phyloP scores from a whole-genome alignment of 2,329 filamentous ascomycete species.

The Aspergillus fumigatiaffinis region DNA sequence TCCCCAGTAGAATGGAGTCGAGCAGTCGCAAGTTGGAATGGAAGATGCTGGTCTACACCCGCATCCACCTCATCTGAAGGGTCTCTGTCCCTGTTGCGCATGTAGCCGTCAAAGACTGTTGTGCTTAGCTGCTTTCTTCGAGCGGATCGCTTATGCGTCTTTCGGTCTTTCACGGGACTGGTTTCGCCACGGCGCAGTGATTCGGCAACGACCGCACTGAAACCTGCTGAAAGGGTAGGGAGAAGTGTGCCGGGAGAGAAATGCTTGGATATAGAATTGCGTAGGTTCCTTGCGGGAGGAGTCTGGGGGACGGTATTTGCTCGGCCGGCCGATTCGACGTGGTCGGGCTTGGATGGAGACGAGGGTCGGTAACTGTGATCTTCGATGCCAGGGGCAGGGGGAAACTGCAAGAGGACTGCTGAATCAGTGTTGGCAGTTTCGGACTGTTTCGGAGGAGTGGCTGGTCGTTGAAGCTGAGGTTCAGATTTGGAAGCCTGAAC shows the following conservation, averaged over 20 bases:
- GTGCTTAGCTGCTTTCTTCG: slow-evolving; percentile 28
- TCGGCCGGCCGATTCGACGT: slow-evolving; percentile 20
- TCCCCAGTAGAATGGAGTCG: slow-evolving; percentile 26
- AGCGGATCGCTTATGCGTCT: slow-evolving; percentile 20
- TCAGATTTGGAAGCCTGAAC: slow-evolving; percentile 19
- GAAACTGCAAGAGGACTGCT: slow-evolving; percentile 37
- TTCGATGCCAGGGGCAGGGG: slow-evolving; percentile 34
- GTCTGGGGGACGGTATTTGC: slow-evolving; percentile 31
- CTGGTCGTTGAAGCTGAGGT: slow-evolving; percentile 20
- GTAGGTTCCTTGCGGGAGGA: slow-evolving; percentile 34
- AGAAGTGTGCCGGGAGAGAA: slow-evolving; percentile 58
- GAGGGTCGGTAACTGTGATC: slow-evolving; percentile 16
- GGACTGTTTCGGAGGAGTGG: slow-evolving; percentile 24
- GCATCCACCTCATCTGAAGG: slow-evolving; percentile 18
- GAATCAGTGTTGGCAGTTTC: slow-evolving; percentile 21
- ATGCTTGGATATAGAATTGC: slow-evolving; percentile 48
- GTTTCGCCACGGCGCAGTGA: slow-evolving; percentile 57
- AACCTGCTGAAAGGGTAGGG: slow-evolving; percentile 56
- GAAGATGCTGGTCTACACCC: slow-evolving; percentile 10
- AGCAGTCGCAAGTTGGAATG: slow-evolving; percentile 20
- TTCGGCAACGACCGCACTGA: slow-evolving; percentile 63
- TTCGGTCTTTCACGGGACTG: slow-evolving; percentile 32
- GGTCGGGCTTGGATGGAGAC: slow-evolving; percentile 15
- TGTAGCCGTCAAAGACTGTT: slow-evolving; percentile 17
- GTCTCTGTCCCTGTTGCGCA: slow-evolving; percentile 16